A percentile compares a stretch with the other conserved stretches of the same genome.
phyloP scores from a whole-genome alignment of 306 rosid genomes.

The Castanopsis chinensis region DNA sequence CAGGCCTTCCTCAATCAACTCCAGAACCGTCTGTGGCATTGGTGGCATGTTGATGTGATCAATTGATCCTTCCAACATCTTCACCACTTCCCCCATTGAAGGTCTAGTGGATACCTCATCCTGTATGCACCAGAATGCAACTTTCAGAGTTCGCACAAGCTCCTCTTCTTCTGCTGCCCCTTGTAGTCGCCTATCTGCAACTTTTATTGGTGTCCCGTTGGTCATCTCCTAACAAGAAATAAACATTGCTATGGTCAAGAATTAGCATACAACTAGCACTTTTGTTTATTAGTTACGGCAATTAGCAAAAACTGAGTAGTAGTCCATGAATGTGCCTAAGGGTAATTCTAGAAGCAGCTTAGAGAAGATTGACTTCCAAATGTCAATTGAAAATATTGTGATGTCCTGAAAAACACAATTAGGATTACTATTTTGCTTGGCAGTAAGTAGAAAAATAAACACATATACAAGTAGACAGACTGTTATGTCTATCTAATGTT shows the following conservation, averaged over 20 bases:
- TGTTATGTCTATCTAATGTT: too few relatives aligned
- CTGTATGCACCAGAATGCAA: constrained; percentile 95
- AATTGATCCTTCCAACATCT: constrained; percentile 73
- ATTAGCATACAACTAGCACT: not conserved
- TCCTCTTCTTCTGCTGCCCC: constrained; percentile 82
- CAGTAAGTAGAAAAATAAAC: too few relatives aligned
- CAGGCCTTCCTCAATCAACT: constrained; percentile 81
- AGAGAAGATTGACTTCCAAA: too few relatives aligned
- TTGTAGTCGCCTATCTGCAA: constrained; percentile 68
- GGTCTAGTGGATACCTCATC: constrained; percentile 84
- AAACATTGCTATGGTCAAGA: constrained; percentile 9
- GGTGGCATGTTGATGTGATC: constrained; percentile 64
- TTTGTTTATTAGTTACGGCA: not conserved
- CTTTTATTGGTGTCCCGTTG: constrained; percentile 57
- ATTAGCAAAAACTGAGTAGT: not conserved
- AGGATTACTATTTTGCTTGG: too few relatives aligned
- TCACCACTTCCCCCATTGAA: constrained; percentile 91
- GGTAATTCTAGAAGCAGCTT: too few relatives aligned
- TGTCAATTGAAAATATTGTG: too few relatives aligned
- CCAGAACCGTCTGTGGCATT: constrained; percentile 88
- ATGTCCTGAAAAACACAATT: too few relatives aligned
- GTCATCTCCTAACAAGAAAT: constrained; percentile 54
- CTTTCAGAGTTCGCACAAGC: constrained; percentile 60
- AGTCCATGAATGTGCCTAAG: too few relatives aligned
- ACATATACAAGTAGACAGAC: too few relatives aligned